Conservation (phyloP, 73 alveolate genomes). For the Stentor roeselii region DNA sequence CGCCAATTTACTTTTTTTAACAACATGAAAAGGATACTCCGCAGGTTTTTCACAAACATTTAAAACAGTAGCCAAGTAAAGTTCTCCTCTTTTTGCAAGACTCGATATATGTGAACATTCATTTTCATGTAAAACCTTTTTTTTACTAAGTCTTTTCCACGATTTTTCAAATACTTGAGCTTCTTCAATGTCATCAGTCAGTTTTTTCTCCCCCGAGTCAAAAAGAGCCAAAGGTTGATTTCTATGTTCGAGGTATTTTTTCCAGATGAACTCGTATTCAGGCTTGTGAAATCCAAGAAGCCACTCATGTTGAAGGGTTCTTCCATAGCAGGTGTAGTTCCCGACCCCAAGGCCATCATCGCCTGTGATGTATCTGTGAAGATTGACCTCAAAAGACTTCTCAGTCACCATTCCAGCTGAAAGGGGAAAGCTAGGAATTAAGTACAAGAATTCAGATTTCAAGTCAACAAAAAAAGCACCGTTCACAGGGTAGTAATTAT, state of each 20-base stretch:
- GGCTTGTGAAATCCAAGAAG: not conserved
- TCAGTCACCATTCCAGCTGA: conserved; percentile 6
- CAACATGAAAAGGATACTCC: not conserved
- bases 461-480: conserved; percentile 18
- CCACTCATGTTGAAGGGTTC: not conserved
- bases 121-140: no score
- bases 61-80: no score
- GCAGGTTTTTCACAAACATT: not conserved
- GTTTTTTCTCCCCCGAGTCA: no score
- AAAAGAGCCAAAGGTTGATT: not conserved
- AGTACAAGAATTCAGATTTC: not conserved
- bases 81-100: not conserved
- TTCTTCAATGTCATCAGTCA: no score
- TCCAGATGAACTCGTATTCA: not conserved
- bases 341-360: conserved; percentile 21
- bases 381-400: conserved; percentile 13
- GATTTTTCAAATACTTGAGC: no score
- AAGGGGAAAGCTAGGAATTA: not conserved
- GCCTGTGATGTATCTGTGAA: not conserved
- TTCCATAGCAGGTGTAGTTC: not conserved
- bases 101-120: not conserved
- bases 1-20: not conserved
- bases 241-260: not conserved
- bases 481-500: not conserved
- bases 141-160: no score